Conservation (phyloP, 179 eudicot species). For the Beta corolliflora region DNA sequence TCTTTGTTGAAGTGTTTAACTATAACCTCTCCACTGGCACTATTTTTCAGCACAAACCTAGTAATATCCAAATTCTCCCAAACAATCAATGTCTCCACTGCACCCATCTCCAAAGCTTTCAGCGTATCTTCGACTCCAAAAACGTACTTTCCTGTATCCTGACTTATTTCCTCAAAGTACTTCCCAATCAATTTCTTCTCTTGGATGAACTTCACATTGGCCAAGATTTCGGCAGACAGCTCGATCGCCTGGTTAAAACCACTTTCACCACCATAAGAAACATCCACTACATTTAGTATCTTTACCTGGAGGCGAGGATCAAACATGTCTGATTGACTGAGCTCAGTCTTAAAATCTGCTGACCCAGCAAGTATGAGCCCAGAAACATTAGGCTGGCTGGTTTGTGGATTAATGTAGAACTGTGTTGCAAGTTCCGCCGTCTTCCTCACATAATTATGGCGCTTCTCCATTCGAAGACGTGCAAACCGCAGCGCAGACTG, state of each 20-base stretch:
- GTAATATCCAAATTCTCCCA: conserved; percentile 14
- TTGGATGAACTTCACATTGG: conserved; percentile 10
- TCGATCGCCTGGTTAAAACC: conserved; percentile 14
- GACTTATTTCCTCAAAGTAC: conserved; percentile 9
- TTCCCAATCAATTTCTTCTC: conserved; percentile 6
- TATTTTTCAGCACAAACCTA: conserved; percentile 10
- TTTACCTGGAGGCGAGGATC: background rate
- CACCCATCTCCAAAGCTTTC: conserved; percentile 16
- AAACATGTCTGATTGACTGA: conserved; percentile 20
- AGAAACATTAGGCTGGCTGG: conserved; percentile 18
- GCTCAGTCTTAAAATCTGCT: background rate
- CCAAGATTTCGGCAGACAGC: conserved; percentile 5
- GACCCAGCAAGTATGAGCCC: conserved; percentile 6
- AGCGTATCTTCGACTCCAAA: background rate
- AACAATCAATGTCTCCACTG: background rate
- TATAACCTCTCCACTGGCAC: background rate
- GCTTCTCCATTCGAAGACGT: conserved; percentile 12
- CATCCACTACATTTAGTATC: conserved; percentile 12
- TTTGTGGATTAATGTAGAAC: conserved; percentile 2
- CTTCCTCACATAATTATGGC: conserved; percentile 16
- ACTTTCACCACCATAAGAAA: conserved; percentile 9
- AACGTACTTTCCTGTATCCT: background rate
- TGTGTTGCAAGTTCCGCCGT: conserved; percentile 12
- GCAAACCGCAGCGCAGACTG: conserved; percentile 5
- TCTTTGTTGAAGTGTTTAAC: conserved; percentile 7